Evolutionary conservation across 768 basidiomycete genomes (phyloP).

Genomic region (Collybia nuda): DNA sequence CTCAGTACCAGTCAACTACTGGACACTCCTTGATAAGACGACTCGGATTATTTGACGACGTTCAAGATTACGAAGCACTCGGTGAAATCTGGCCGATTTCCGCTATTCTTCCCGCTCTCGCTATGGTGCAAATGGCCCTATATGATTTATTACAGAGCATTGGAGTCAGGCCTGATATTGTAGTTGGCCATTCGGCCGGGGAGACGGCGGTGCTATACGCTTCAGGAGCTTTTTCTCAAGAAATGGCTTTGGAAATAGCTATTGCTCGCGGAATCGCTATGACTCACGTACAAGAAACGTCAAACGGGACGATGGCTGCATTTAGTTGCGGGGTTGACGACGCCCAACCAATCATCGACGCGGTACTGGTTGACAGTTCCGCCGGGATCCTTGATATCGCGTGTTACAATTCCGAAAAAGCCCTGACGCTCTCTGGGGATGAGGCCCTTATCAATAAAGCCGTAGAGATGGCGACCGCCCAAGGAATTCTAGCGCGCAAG

Average conservation of each 20-base stretch:
- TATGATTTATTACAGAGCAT: constrained; percentile 36
- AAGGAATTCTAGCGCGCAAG: constrained; percentile 32
- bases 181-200: constrained; percentile 50
- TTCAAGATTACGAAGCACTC: constrained; percentile 11
- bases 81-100: constrained; percentile 30
- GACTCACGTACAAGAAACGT: constrained; percentile 25
- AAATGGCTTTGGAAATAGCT: constrained; percentile 41
- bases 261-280: constrained; percentile 40
- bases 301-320: constrained; percentile 43
- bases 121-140: constrained; percentile 46
- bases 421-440: constrained; percentile 37
- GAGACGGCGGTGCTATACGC: constrained; percentile 44
- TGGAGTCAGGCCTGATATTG: constrained; percentile 33
- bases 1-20: constrained; percentile 22
- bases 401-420: constrained; percentile 37
- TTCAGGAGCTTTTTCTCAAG: constrained; percentile 38
- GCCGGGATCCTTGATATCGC: constrained; percentile 32
- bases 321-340: constrained; percentile 29
- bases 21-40: constrained; percentile 34
- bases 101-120: constrained; percentile 38
- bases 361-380: constrained; percentile 4
- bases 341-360: constrained; percentile 23
- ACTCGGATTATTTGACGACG: constrained; percentile 33
- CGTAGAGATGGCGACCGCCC: constrained; percentile 22
- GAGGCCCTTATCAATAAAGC: constrained; percentile 23